These are phyloP conservation scores for Diplotaxis tenuifolia DNA, from an alignment of 345 rosid genomes.

Conservation along the genomic window DNA sequence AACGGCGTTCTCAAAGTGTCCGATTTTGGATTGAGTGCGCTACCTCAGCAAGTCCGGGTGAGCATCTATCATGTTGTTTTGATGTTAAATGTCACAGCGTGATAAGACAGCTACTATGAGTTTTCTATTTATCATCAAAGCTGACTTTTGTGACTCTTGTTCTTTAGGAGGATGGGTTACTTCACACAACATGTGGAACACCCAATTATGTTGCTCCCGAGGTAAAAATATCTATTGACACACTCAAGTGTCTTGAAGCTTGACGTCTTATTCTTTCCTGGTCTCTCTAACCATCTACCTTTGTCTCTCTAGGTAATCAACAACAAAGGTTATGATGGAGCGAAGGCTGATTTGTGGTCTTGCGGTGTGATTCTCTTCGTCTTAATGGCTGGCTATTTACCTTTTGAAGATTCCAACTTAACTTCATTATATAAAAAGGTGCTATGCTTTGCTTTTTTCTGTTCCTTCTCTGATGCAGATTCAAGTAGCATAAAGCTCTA, in stretches of 20 bases:
- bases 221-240: constrained; percentile 44
- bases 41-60: constrained; percentile 98
- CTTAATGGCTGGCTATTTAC: constrained; percentile 95
- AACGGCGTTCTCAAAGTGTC: constrained; percentile 83
- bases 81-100: background rate
- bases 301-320: constrained; percentile 66
- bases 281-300: constrained; percentile 5
- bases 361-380: constrained; percentile 98
- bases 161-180: constrained; percentile 89
- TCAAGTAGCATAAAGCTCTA: background rate
- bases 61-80: constrained; percentile 30
- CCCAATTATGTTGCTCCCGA: constrained; percentile 99
- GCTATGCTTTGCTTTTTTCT: background rate
- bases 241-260: background rate
- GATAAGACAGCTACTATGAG: constrained; percentile 2
- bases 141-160: constrained; percentile 22
- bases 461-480: background rate
- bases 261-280: background rate
- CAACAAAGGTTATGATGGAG: constrained; percentile 96
- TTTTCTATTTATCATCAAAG: background rate
- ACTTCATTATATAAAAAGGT: constrained; percentile 84
- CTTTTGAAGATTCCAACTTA: constrained; percentile 91
- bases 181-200: constrained; percentile 98
- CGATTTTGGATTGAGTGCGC: constrained; percentile 97
- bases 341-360: constrained; percentile 97